Base-by-base conservation (phyloP, 768 basidiomycete genomes). In the Hydnum rufescens region DNA sequence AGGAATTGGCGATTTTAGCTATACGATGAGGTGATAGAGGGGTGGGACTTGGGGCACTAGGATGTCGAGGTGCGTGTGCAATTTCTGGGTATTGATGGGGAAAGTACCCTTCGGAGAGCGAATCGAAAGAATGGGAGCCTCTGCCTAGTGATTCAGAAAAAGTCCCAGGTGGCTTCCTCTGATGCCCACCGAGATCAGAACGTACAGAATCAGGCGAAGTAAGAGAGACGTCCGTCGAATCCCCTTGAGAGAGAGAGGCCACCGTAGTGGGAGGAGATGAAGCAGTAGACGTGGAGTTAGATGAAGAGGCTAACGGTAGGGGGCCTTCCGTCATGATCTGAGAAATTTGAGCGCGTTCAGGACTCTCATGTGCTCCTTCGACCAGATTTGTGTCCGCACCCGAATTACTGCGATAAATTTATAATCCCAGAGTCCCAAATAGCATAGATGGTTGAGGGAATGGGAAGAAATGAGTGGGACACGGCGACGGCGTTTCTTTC, bases 1-100 rank as follows among this genome's bases (percentile, higher is more conserved):
- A 76, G 2, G 86, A 85, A 61, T 88, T 88, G 16, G 84, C 86
- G 23, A 89, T 70, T 58, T 80, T 83, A 32, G 82, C 86, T 5
- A 88, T 75, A 8, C 82, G 72, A 58, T 82, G 73, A 3, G 86
- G 84, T 2, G 83, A 65, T 4, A 88, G 67, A 3, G 85, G 86
- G 22, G 42, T 53, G 18, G 43, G 23, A 22, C 31, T 16, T 18
- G 50, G 5, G 51, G 43, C 25, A 18, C 51, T 19, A 4, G 51
- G 52, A 32, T 50, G 32, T 6, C 49, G 49, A 16, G 29, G 49
- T 16, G 16, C 26, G 13, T 6, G 49, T 28, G 26, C 28, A 13
- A 18, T 29, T 31, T 32, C 32, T 8, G 44, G 44, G 8, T 47
- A 25, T 8, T 16, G 13, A 16, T 47, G 13, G 44, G 13, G 26